Evolutionary conservation across 148 eudicot species (phyloP).

Genomic region (Silene conica): DNA sequence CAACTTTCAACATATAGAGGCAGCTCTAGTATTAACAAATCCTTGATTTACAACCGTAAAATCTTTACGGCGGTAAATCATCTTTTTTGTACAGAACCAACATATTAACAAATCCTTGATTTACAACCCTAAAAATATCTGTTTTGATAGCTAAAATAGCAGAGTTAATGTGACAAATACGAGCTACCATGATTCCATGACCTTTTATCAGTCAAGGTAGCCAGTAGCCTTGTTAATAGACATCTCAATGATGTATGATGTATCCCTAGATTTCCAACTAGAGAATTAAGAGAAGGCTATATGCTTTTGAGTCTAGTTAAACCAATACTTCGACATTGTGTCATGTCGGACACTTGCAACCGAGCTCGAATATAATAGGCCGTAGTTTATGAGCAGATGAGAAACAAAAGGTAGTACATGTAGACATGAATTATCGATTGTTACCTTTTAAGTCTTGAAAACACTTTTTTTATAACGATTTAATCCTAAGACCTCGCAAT

Average conservation of each 20-base stretch:
- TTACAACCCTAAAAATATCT: too few relatives aligned
- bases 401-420: not conserved
- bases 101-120: too few relatives aligned
- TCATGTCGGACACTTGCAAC: not conserved
- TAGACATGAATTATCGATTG: not conserved
- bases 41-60: too few relatives aligned
- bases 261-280: not conserved
- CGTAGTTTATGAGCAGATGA: not conserved
- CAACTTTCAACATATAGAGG: constrained; percentile 13
- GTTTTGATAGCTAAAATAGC: too few relatives aligned
- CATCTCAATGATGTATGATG: not conserved
- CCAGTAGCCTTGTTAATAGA: not conserved
- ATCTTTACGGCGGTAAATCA: too few relatives aligned
- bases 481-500: too few relatives aligned
- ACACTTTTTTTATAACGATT: too few relatives aligned
- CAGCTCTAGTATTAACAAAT: constrained; percentile 52
- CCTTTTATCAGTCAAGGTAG: not conserved
- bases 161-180: too few relatives aligned
- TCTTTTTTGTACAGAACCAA: too few relatives aligned
- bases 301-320: not conserved
- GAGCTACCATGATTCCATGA: not conserved
- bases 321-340: not conserved
- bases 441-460: too few relatives aligned
- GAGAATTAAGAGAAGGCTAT: not conserved
- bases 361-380: not conserved